phyloP scores from a whole-genome alignment of 129 eudicot genomes.

The Helianthus tuberosus region DNA sequence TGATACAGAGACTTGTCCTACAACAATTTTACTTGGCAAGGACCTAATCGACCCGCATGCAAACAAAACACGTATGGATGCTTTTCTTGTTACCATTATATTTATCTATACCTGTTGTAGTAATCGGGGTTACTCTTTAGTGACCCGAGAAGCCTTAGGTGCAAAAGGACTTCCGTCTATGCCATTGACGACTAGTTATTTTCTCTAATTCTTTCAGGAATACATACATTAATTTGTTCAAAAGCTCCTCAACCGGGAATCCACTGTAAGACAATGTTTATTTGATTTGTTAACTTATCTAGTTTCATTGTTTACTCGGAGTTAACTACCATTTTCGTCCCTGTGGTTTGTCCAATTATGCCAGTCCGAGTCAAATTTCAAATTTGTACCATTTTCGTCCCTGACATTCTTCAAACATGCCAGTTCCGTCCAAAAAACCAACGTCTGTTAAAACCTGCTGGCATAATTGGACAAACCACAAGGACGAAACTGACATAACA shows the following conservation, averaged over 20 bases:
- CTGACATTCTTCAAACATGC: too few species aligned
- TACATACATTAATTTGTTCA: slow-evolving; percentile 58
- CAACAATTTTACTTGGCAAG: slow-evolving; percentile 81
- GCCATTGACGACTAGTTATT: not conserved
- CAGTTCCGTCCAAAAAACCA: too few species aligned
- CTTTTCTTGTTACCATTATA: slow-evolving; percentile 7
- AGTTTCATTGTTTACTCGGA: not conserved
- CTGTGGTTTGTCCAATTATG: too few species aligned
- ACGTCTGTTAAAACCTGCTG: too few species aligned
- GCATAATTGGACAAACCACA: too few species aligned
- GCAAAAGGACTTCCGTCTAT: not conserved
- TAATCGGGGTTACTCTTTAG: not conserved
- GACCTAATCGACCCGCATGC: slow-evolving; percentile 63
- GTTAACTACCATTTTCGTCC: too few species aligned
- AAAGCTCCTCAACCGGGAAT: slow-evolving; percentile 51
- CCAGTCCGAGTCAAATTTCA: too few species aligned
- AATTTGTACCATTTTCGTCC: too few species aligned
- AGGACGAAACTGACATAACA: too few species aligned
- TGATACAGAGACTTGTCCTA: slow-evolving; percentile 77
- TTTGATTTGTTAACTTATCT: not conserved
- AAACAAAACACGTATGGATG: slow-evolving; percentile 49
- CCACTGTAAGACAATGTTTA: slow-evolving; percentile 48
- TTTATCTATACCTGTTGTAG: not conserved
- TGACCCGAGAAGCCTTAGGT: not conserved
- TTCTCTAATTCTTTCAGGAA: slow-evolving; percentile 47